Conservation (phyloP, 768 basidiomycete species). For the Lyophyllum shimeji region DNA sequence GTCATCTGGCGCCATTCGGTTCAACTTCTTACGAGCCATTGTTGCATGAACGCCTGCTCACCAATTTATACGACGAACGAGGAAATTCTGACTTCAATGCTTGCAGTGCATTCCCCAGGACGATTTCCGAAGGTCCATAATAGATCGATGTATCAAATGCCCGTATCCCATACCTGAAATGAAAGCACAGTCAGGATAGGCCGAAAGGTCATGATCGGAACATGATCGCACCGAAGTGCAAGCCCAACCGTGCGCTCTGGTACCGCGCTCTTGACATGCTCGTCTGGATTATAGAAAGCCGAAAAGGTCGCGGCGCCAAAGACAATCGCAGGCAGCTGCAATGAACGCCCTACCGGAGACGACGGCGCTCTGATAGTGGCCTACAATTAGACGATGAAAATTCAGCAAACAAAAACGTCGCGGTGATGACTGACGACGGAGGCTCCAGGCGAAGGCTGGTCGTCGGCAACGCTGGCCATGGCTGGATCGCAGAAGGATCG, state of each 20-base stretch:
- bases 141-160: conserved; percentile 84
- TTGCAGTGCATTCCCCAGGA: conserved; percentile 66
- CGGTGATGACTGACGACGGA: conserved; percentile 34
- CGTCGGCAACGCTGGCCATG: conserved; percentile 25
- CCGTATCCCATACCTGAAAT: conserved; percentile 68
- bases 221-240: conserved; percentile 61
- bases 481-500: neutral
- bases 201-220: conserved; percentile 7
- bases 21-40: neutral
- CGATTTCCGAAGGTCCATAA: conserved; percentile 78
- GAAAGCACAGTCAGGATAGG: neutral
- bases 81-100: conserved; percentile 69
- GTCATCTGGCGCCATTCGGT: conserved; percentile 55
- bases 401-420: neutral
- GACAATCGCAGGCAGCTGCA: conserved; percentile 49
- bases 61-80: conserved; percentile 74
- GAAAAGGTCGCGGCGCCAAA: conserved; percentile 77
- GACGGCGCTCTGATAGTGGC: conserved; percentile 15
- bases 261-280: conserved; percentile 49
- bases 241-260: conserved; percentile 72
- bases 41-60: conserved; percentile 26
- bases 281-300: conserved; percentile 61
- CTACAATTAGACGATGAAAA: conserved; percentile 19
- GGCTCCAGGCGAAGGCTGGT: conserved; percentile 36
- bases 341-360: conserved; percentile 23